A percentile compares a stretch with the other conserved stretches of the same genome.
phyloP scores from a whole-genome alignment of 1,284 basidiomycete species.

The Lentinula novae-zelandiae region DNA sequence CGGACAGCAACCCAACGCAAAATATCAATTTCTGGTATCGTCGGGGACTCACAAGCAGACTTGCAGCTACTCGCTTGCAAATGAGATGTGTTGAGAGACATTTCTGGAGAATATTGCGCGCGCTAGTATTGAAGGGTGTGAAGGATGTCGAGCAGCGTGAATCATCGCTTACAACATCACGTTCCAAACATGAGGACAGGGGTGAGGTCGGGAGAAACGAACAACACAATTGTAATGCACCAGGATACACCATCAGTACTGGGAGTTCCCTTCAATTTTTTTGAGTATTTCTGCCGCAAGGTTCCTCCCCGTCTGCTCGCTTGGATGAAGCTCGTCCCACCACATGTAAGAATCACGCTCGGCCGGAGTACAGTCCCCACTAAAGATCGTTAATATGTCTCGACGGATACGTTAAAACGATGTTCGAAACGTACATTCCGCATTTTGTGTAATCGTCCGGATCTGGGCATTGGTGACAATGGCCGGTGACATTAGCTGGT shows the following conservation, averaged over 20 bases:
- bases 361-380: constrained; percentile 11
- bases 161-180: too few relatives aligned
- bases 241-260: constrained; percentile 5
- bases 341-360: constrained; percentile 22
- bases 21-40: too few relatives aligned
- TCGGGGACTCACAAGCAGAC: too few relatives aligned
- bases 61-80: too few relatives aligned
- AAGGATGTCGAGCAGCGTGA: too few relatives aligned
- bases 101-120: too few relatives aligned
- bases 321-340: constrained; percentile 22
- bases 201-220: too few relatives aligned
- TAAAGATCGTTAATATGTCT: constrained; percentile 13
- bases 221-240: too few relatives aligned
- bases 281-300: constrained; percentile 18
- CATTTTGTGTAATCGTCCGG: constrained; percentile 17
- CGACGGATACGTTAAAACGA: not conserved
- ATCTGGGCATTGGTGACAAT: constrained; percentile 21
- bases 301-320: constrained; percentile 22
- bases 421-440: constrained; percentile 16
- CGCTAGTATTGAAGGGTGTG: too few relatives aligned
- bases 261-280: constrained; percentile 17
- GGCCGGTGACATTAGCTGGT: constrained; percentile 13
- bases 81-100: too few relatives aligned
- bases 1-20: too few relatives aligned
- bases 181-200: too few relatives aligned